A percentile compares a stretch with the other conserved stretches of the same genome.
These are phyloP conservation scores for Pseudonitzschia pungens DNA, from an alignment of 108 stramenopile genomes.

Conservation along the genomic window DNA sequence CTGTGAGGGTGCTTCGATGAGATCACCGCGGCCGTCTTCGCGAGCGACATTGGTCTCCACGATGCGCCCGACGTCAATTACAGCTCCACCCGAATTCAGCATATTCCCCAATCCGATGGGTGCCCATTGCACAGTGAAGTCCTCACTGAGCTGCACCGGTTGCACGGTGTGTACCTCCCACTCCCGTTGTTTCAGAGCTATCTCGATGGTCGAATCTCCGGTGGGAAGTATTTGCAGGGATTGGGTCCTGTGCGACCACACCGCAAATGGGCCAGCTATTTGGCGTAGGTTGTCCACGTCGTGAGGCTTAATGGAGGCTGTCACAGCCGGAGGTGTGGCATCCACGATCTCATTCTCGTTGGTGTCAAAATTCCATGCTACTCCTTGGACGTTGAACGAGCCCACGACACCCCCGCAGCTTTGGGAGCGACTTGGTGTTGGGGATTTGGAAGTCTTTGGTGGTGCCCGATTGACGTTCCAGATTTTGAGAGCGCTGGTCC, in stretches of 20 bases:
- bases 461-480: slow-evolving; percentile 27
- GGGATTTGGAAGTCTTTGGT: background rate
- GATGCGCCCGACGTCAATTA: slow-evolving; percentile 12
- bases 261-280: slow-evolving; percentile 31
- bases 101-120: slow-evolving; percentile 50
- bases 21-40: background rate
- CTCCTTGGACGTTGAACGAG: slow-evolving; percentile 50
- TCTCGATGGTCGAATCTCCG: slow-evolving; percentile 22
- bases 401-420: slow-evolving; percentile 37
- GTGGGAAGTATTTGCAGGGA: slow-evolving; percentile 23
- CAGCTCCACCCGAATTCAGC: slow-evolving; percentile 51
- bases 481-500: slow-evolving; percentile 38
- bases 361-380: slow-evolving; percentile 44
- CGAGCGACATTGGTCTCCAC: background rate
- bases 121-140: slow-evolving; percentile 24
- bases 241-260: slow-evolving; percentile 27
- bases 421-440: background rate
- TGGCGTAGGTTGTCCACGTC: slow-evolving; percentile 30
- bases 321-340: slow-evolving; percentile 19
- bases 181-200: slow-evolving; percentile 23
- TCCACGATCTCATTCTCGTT: slow-evolving; percentile 40
- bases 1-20: background rate
- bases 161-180: slow-evolving; percentile 44
- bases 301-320: slow-evolving; percentile 23
- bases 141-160: slow-evolving; percentile 15